Evolutionary conservation across 2,329 filamentous ascomycete genomes (phyloP), one percentile per base, ranked within the genome.

Genomic region (Cryphonectria radicalis): DNA sequence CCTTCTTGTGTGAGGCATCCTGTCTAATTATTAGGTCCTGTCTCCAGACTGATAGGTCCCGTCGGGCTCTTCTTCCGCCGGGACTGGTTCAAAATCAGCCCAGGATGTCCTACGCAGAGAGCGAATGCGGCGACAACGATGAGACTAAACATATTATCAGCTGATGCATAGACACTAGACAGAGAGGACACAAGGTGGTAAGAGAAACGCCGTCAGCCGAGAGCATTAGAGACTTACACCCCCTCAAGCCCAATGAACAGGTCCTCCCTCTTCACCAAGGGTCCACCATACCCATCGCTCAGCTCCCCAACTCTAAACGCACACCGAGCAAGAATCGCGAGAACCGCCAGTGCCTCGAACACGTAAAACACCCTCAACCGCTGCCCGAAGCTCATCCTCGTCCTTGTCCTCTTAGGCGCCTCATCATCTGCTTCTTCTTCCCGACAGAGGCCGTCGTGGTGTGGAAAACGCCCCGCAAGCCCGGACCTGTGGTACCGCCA

Each of bases 221-320:
- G 7, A 35, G 13, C 2, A 19, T 22, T 22, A 10, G 19, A 7
- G 1, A 72, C 72, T 66, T n/a, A 68, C 64, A 64, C 50, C 37
- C 72, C 67, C 63, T 71, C 67, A 14, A 74, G 72, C 68, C 73
- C 74, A 8, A 63, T 74, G n/a, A 76, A 76, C 63, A 75, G 63
- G 59, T 72, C 65, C 8, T 65, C 74, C n/a, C 40, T 74, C 22
- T 74, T 59, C 57, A 91, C 87, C 69, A 91, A 78, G 7, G 82
- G 77, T 0, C 88, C 89, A 37, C 78, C 76, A 82, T 90, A 92
- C 1, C 90, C 90, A 55, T 89, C 81, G 73, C 86, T 88, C 72
- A 92, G 78, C 80, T 93, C 91, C 13, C 88, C 88, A 59, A 91
- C 88, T 68, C 91, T 85, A 78, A 89, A 92, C 13, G 87, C 83